Conservation (phyloP, 768 basidiomycete genomes). For the Mycena maculata region DNA sequence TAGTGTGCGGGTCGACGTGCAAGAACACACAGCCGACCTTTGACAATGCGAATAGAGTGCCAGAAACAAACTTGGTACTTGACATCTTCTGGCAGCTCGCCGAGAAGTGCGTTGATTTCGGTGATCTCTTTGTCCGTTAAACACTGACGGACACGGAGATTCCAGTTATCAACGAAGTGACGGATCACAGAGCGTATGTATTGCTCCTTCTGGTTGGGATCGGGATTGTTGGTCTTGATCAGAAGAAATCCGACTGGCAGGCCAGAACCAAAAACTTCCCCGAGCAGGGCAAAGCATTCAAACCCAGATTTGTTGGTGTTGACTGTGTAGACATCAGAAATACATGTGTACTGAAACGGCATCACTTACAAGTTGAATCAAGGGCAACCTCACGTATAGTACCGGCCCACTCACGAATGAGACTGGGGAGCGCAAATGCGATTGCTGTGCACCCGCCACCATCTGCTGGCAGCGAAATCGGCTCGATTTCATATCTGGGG, state of each 20-base stretch:
- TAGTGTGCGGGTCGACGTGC: background rate
- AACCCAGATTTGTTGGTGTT: constrained; percentile 36
- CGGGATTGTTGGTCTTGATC: constrained; percentile 24
- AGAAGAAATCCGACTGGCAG: constrained; percentile 37
- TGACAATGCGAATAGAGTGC: constrained; percentile 38
- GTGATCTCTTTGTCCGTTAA: constrained; percentile 41
- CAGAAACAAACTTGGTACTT: constrained; percentile 46
- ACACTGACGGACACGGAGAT: constrained; percentile 29
- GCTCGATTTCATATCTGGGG: background rate
- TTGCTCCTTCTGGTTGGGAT: no score
- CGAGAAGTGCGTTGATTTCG: constrained; percentile 40
- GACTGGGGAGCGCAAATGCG: constrained; percentile 15
- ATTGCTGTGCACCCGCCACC: background rate
- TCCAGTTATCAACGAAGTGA: no score
- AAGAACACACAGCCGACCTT: constrained; percentile 20
- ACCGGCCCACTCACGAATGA: constrained; percentile 28
- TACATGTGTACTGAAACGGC: background rate
- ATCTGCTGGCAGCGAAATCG: background rate
- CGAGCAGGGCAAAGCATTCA: constrained; percentile 38
- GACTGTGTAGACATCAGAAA: background rate
- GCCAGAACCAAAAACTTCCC: constrained; percentile 39
- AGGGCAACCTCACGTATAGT: constrained; percentile 33
- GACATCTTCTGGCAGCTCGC: constrained; percentile 23
- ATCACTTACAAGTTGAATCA: constrained; percentile 37
- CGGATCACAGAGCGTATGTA: no score